Evolutionary conservation across 2,329 filamentous ascomycete genomes (phyloP), one percentile per base, ranked within the genome.

Genomic region (Pseudopyricularia javanii): DNA sequence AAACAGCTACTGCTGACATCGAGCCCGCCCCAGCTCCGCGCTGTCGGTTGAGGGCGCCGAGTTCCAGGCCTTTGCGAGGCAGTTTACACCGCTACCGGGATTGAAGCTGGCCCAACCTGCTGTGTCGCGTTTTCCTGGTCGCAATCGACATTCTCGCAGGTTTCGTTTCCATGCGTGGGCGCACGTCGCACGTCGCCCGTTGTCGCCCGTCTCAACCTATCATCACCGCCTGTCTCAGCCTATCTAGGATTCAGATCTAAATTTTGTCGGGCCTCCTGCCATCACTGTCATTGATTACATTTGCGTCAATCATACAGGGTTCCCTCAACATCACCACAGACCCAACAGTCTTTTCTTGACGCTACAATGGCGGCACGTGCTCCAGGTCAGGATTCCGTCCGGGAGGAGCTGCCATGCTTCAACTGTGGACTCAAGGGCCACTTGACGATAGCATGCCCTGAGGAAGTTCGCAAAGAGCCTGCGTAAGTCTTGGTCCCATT

Each of bases 401-500:
- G 58, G 50, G 54, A 61, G 40, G 67, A 67, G 52, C 64, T 65
- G 7, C 58, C 69, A 56, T 80, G 77, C 62, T 79, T 78, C 61
- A 79, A 78, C 59, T 80, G 77, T 58, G 74, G 75, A 51, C 61
- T 64, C 49, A 63, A 65, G 30, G 73, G 73, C 4, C 77, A 80
- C 60, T 79, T 74, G 68, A 66, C 74, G 12, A 64, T 78, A 51
- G 74, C 74, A 50, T 80, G 76, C 59, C 76, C 74, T 7, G 71
- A 77, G 55, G 70, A 72, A 22, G 74, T 72, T 24, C 66, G 74
- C 56, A 62, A 66, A 57, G 68, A 70, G 47, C 73, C 73, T 57
- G 72, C 70, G 76, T 79, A 70, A 74, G 76, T 72, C 15, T 15
- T n/a, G 17, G 49, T 11, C 11, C 20, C 22, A 15, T 50, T 11